Evolutionary conservation across 768 basidiomycete genomes (phyloP).

Genomic region (Calocera cornea): DNA sequence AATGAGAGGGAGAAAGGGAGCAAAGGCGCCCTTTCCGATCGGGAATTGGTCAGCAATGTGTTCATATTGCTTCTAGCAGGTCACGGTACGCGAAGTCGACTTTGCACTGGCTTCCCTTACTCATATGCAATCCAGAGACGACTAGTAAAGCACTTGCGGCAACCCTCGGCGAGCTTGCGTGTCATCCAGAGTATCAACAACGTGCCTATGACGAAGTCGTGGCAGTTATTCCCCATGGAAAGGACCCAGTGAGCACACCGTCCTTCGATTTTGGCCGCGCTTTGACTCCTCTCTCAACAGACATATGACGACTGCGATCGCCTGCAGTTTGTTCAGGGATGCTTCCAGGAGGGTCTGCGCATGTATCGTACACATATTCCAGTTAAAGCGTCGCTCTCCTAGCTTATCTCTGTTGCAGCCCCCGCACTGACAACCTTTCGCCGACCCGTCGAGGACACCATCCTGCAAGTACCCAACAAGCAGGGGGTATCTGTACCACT

Average conservation of each 20-base stretch:
- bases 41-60: conserved; percentile 13
- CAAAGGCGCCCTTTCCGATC: neutral
- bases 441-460: neutral
- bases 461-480: neutral
- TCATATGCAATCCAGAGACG: conserved; percentile 20
- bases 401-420: neutral
- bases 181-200: conserved; percentile 23
- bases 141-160: conserved; percentile 25
- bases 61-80: conserved; percentile 14
- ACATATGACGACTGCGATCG: neutral
- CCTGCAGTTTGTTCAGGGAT: neutral
- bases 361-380: neutral
- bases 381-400: neutral
- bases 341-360: neutral
- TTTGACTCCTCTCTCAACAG: neutral
- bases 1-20: neutral
- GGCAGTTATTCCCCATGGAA: conserved; percentile 16
- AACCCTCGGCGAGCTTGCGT: conserved; percentile 23
- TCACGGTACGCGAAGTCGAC: conserved; percentile 12
- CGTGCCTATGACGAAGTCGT: conserved; percentile 24
- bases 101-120: neutral
- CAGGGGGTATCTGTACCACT: neutral
- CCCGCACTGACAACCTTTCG: neutral
- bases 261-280: neutral
- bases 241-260: conserved; percentile 13